phyloP scores from a whole-genome alignment of 2,329 filamentous ascomycete genomes.

The Pseudogymnoascus sp. region DNA sequence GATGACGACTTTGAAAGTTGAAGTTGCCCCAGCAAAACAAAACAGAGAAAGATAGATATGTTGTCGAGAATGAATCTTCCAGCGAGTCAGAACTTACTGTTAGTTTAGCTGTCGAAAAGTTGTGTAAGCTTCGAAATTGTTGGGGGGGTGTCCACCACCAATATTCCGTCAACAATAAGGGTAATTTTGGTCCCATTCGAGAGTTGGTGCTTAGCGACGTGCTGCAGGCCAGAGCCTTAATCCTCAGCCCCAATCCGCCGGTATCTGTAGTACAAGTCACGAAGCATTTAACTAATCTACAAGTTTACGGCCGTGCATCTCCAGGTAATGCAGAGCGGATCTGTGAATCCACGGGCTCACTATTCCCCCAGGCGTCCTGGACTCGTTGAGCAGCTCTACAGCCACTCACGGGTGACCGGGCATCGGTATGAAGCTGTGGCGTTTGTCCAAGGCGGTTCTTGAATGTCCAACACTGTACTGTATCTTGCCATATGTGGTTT shows the following conservation, averaged over 20 bases:
- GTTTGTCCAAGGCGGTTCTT: not conserved
- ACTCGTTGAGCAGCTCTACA: not conserved
- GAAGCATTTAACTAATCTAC: slow-evolving; percentile 7
- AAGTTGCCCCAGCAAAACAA: not conserved
- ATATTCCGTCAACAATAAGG: not conserved
- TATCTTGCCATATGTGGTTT: not conserved
- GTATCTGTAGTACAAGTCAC: slow-evolving; percentile 6
- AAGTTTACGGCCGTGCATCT: not conserved
- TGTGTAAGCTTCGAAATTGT: not conserved
- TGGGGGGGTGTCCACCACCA: not conserved
- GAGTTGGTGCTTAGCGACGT: not conserved
- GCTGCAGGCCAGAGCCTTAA: not conserved
- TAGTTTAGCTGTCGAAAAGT: not conserved
- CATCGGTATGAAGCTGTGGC: not conserved
- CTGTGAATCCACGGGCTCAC: not conserved
- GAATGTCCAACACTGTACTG: not conserved
- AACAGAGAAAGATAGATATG: not conserved
- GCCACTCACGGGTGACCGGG: not conserved
- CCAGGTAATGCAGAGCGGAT: not conserved
- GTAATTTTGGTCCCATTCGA: not conserved
- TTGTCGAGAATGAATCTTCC: slow-evolving; percentile 2
- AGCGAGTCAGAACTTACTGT: slow-evolving; percentile 3
- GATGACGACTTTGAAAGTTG: not conserved
- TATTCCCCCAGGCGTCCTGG: not conserved
- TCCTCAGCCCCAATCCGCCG: not conserved